A percentile compares a stretch with the other conserved stretches of the same genome.
These are phyloP conservation scores for Balakata baccata DNA, from an alignment of 345 rosid species.

Conservation along the genomic window DNA sequence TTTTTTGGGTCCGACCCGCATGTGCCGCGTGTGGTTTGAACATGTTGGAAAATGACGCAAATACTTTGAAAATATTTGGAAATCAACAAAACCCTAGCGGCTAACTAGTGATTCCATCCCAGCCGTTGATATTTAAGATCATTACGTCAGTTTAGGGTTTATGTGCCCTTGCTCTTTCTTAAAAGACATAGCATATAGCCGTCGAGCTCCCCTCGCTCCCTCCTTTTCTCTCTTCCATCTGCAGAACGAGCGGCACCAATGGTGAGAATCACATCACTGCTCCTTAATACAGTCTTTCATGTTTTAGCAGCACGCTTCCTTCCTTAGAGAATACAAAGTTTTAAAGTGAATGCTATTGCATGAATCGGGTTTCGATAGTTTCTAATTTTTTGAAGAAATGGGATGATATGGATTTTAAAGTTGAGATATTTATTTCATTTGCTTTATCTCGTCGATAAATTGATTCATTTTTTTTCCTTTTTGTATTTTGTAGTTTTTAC, in stretches of 20 bases:
- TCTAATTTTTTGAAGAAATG: neutral
- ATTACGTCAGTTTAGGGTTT: constrained; percentile 7
- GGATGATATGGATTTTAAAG: neutral
- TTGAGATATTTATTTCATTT: neutral
- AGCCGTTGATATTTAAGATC: constrained; percentile 10
- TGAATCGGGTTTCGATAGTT: neutral
- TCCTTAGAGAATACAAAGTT: neutral
- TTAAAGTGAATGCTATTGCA: neutral
- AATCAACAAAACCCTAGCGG: constrained; percentile 12
- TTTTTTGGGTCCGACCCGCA: too few relatives aligned
- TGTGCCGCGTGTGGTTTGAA: too few relatives aligned
- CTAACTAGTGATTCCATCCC: neutral
- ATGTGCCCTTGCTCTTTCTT: neutral
- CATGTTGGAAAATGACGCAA: neutral
- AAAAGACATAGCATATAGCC: neutral
- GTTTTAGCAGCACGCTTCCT: neutral
- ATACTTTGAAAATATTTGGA: neutral
- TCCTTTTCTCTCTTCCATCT: neutral
- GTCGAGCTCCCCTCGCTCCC: neutral
- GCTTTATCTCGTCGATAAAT: neutral
- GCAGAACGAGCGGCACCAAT: constrained; percentile 11
- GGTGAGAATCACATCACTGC: constrained; percentile 8
- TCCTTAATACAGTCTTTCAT: neutral
- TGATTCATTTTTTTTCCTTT: neutral
- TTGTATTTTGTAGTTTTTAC: neutral